Conservation (phyloP, 2,329 filamentous ascomycete species). For the Cryoendolithus antarcticus region DNA sequence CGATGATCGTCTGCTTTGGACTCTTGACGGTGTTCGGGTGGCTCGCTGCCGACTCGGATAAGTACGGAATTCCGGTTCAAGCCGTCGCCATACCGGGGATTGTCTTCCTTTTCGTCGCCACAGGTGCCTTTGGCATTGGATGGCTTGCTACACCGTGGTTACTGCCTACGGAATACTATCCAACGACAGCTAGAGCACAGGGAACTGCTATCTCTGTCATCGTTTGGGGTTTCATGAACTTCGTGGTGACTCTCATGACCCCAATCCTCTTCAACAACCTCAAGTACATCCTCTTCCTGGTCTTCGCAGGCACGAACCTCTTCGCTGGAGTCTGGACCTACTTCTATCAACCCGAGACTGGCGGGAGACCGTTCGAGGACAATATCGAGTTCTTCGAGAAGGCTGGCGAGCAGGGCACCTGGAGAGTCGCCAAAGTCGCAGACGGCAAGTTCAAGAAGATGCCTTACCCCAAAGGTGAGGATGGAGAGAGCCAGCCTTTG, state of each 20-base stretch:
- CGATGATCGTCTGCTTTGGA: conserved; percentile 38
- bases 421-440: conserved; percentile 41
- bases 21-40: conserved; percentile 41
- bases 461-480: conserved; percentile 28
- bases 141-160: conserved; percentile 50
- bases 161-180: conserved; percentile 47
- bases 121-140: conserved; percentile 47
- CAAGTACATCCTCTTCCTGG: conserved; percentile 45
- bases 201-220: conserved; percentile 44
- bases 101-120: conserved; percentile 43
- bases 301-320: conserved; percentile 43
- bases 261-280: conserved; percentile 49
- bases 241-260: conserved; percentile 44
- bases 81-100: conserved; percentile 39
- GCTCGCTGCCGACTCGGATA: conserved; percentile 30
- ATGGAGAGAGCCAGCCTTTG: conserved; percentile 35
- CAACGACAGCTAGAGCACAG: conserved; percentile 42
- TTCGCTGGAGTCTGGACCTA: conserved; percentile 45
- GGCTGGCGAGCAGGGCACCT: conserved; percentile 39
- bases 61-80: conserved; percentile 28
- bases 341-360: conserved; percentile 41
- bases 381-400: conserved; percentile 47
- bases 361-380: conserved; percentile 47
- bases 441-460: conserved; percentile 39
- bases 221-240: conserved; percentile 47